A percentile compares a stretch with the other conserved stretches of the same genome.
These are phyloP conservation scores for Endothia cerciana DNA, from an alignment of 2,329 filamentous ascomycete genomes.

Conservation along the genomic window DNA sequence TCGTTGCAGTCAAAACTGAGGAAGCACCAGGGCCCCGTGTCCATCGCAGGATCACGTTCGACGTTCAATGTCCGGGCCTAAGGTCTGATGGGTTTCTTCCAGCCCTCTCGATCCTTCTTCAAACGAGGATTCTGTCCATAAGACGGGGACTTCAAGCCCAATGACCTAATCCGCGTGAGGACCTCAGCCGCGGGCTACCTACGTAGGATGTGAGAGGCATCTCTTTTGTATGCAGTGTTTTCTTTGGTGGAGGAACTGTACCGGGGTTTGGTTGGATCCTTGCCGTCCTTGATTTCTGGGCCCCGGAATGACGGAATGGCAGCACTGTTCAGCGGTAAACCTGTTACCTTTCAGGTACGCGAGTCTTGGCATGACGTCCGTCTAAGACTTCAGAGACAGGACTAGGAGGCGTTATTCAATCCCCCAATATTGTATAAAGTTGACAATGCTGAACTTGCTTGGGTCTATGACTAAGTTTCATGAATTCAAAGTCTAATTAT, in stretches of 20 bases:
- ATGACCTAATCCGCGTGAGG: neutral
- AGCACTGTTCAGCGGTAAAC: neutral
- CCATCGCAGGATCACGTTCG: neutral
- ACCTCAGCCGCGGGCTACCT: neutral
- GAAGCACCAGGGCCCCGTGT: neutral
- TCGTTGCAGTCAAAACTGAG: neutral
- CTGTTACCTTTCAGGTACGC: neutral
- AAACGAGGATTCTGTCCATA: neutral
- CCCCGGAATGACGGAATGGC: conserved; percentile 13
- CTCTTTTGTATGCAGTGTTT: neutral
- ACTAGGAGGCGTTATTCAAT: neutral
- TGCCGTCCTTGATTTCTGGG: conserved; percentile 14
- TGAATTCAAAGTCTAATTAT: neutral
- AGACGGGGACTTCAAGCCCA: neutral
- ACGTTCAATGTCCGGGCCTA: neutral
- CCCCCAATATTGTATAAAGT: neutral
- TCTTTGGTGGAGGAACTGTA: neutral
- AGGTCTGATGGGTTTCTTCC: neutral
- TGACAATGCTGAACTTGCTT: neutral
- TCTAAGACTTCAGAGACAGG: neutral
- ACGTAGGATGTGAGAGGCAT: neutral
- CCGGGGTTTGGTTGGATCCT: neutral
- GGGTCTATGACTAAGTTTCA: neutral
- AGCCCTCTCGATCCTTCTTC: neutral
- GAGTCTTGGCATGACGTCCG: conserved; percentile 9